These are phyloP conservation scores for Blakeslea trispora DNA, from an alignment of 371 early-diverging fungal species.

Conservation along the genomic window DNA sequence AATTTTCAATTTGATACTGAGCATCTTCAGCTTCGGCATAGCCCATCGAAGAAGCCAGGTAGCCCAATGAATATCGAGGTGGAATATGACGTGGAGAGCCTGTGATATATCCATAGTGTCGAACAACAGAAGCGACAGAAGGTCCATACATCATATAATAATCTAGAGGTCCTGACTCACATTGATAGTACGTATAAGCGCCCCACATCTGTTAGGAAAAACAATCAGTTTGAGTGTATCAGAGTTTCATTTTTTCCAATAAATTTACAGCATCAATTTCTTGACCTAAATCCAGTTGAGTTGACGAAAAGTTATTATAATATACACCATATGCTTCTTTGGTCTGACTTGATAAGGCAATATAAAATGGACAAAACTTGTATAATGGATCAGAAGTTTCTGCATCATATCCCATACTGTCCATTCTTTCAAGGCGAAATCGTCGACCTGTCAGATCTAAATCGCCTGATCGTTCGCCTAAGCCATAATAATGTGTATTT, in stretches of 20 bases:
- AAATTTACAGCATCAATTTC: constrained; percentile 43
- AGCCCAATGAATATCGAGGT: constrained; percentile 60
- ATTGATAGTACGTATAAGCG: constrained; percentile 42
- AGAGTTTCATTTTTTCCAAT: background rate
- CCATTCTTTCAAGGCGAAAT: constrained; percentile 53
- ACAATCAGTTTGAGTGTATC: too few relatives aligned
- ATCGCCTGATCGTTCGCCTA: constrained; percentile 57
- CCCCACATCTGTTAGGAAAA: constrained; percentile 59
- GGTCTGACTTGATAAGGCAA: constrained; percentile 38
- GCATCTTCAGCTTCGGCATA: constrained; percentile 64
- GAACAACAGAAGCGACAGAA: constrained; percentile 41
- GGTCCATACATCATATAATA: constrained; percentile 62
- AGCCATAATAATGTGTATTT: constrained; percentile 46
- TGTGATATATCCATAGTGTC: constrained; percentile 38
- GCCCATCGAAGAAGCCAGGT: constrained; percentile 64
- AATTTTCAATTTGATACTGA: constrained; percentile 47
- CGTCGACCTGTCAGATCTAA: constrained; percentile 51
- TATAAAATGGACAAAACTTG: constrained; percentile 59
- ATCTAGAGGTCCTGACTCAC: constrained; percentile 45
- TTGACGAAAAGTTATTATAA: constrained; percentile 51
- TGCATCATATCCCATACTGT: constrained; percentile 63
- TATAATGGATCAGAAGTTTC: constrained; percentile 60
- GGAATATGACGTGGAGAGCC: constrained; percentile 50
- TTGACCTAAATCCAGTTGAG: constrained; percentile 53
- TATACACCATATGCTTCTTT: constrained; percentile 53